phyloP scores from a whole-genome alignment of 371 early-diverging fungal genomes.

The Coemansia sp. region DNA sequence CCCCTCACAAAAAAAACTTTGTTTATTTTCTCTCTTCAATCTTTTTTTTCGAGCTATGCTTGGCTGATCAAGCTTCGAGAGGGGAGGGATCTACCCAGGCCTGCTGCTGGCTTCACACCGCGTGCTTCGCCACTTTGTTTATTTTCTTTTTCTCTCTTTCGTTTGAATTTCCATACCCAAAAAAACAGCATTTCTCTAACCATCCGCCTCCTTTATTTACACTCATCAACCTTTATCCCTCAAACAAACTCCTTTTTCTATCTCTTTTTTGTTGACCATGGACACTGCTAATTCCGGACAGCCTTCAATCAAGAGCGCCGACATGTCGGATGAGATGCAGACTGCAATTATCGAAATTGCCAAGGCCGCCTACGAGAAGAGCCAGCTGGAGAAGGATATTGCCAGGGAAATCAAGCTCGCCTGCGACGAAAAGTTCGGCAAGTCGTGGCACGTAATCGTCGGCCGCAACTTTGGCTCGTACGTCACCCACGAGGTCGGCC shows the following conservation, averaged over 20 bases:
- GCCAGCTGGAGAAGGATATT: conserved; percentile 96
- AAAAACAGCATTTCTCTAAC: too few species aligned
- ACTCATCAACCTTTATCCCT: background rate
- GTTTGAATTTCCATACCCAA: conserved; percentile 1
- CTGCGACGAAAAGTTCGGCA: conserved; percentile 96
- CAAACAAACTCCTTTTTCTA: background rate
- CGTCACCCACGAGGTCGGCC: conserved; percentile 94
- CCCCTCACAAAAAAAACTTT: background rate
- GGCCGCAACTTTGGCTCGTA: conserved; percentile 97
- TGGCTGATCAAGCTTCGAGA: background rate
- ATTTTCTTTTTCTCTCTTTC: conserved; percentile 6
- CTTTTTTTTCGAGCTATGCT: background rate
- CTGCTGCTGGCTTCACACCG: background rate
- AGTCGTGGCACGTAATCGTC: conserved; percentile 98
- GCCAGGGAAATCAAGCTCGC: conserved; percentile 96
- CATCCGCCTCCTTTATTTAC: background rate
- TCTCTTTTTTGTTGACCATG: background rate
- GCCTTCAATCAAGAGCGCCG: conserved; percentile 86
- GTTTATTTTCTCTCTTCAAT: background rate
- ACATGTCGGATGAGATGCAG: conserved; percentile 98
- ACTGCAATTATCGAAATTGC: conserved; percentile 92
- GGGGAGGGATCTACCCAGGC: too few species aligned
- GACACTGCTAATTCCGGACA: conserved; percentile 6
- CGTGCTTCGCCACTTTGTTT: background rate
- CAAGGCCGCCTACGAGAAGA: conserved; percentile 88